Percentiles rank a stretch among this genome's conserved stretches.
Evolutionary conservation across 129 eudicot genomes (phyloP).

Genomic region (Helianthus tuberosus): DNA sequence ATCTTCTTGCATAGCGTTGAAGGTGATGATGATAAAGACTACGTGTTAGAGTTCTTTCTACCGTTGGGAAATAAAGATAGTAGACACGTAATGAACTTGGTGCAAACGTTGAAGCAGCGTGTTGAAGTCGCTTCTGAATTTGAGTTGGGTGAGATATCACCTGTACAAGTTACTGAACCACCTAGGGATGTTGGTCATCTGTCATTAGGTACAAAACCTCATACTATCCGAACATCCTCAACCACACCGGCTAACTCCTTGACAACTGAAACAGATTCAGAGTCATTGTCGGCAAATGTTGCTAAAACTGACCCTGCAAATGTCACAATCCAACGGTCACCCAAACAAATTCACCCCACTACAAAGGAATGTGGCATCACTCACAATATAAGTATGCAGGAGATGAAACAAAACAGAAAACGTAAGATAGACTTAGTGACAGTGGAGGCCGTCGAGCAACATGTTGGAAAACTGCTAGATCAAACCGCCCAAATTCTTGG

Average conservation of each 20-base stretch:
- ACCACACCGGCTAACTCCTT: conserved; percentile 8
- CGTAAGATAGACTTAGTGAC: neutral
- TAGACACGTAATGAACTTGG: neutral
- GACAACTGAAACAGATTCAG: too few relatives aligned
- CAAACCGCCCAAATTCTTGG: conserved; percentile 4
- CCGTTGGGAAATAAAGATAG: neutral
- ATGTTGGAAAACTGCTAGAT: neutral
- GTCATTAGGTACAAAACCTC: neutral
- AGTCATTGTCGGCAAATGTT: neutral
- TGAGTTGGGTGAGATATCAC: conserved; percentile 13
- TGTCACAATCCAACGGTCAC: neutral
- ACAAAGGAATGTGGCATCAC: neutral
- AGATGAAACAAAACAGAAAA: neutral
- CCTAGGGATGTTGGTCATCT: neutral
- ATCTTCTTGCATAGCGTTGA: too few relatives aligned
- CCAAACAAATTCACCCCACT: neutral
- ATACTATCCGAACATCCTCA: neutral
- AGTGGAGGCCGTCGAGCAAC: conserved; percentile 2
- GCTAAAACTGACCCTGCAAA: neutral
- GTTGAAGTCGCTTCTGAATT: conserved; percentile 1
- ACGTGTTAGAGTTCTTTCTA: conserved; percentile 6
- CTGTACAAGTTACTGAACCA: neutral
- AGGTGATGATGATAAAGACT: neutral
- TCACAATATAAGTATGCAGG: neutral
- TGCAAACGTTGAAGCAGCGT: conserved; percentile 12